A percentile compares a stretch with the other conserved stretches of the same genome.
Conservation (phyloP, 768 basidiomycete species). For the Krasilnikovozyma curviuscula region DNA sequence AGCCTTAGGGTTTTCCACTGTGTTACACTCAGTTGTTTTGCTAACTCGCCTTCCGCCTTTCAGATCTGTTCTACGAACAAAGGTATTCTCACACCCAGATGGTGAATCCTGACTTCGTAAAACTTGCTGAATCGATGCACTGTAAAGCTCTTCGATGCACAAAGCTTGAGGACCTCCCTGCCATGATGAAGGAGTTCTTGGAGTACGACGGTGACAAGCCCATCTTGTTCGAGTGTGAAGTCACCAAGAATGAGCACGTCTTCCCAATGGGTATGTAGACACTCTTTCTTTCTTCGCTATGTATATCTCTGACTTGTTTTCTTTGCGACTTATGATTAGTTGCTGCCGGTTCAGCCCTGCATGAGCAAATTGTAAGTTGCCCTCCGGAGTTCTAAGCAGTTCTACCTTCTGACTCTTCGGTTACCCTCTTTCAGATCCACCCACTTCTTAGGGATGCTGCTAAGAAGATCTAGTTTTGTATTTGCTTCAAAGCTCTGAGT, state of each 20-base stretch:
- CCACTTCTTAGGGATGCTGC: constrained; percentile 8
- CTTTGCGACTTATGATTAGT: constrained; percentile 26
- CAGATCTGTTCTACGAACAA: constrained; percentile 84
- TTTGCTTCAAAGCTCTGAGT: no score
- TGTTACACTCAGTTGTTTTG: not conserved
- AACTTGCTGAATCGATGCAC: constrained; percentile 73
- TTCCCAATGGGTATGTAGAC: constrained; percentile 56
- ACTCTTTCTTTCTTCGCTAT: constrained; percentile 1
- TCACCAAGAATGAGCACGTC: constrained; percentile 67
- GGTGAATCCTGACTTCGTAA: constrained; percentile 88
- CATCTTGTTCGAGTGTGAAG: constrained; percentile 73
- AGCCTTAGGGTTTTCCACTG: constrained; percentile 15
- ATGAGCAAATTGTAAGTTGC: constrained; percentile 53
- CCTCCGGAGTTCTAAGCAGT: not conserved
- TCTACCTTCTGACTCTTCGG: not conserved
- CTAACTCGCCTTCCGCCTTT: constrained; percentile 7
- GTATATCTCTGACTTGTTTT: constrained; percentile 4
- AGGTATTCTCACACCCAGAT: constrained; percentile 94
- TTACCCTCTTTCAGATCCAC: not conserved
- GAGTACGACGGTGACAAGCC: constrained; percentile 71
- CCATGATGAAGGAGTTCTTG: constrained; percentile 96
- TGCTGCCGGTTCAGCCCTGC: constrained; percentile 80
- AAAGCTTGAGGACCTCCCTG: constrained; percentile 53
- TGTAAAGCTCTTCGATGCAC: constrained; percentile 72
- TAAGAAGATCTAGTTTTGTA: no score